Base-by-base conservation (phyloP, 164 flowering plant genomes). In the Piper betle region DNA sequence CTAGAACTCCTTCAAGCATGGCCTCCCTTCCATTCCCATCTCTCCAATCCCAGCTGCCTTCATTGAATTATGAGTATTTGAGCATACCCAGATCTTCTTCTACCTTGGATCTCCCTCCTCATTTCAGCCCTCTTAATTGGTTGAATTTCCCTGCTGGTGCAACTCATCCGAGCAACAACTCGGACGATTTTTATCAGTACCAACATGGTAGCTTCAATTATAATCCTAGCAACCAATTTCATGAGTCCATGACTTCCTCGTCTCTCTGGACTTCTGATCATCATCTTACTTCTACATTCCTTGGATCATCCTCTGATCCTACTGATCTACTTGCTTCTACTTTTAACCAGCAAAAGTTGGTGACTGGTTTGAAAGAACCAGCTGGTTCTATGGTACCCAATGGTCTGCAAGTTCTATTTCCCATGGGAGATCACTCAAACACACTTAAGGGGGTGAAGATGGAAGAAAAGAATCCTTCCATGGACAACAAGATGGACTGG, bases 121-220 rank as follows among this genome's bases (percentile, higher is more conserved):
- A 74, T 48, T 50, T 72, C 17, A 64, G 62, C 65, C 72, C 64
- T 56, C 72, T 78, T 63, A n/a, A n/a, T n/a, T 88, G 85, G 41
- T 61, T 80, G 81, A 85, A 78, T 75, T 78, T 80, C 72, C 79
- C 86, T 0, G 61, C 74, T 42, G 54, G 55, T 15, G 41, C 63
- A 43, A 65, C 73, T 39, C 52, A 53, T 15, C 39, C 64, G 41
- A 65, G 58, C 60, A 62, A 41, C 58, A n/a, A n/a, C n/a, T 52
- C 42, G 50, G 39, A 6, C 41, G 57, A 59, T 7, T 62, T 70
- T 20, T n/a, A n/a, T n/a, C 54, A 63, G 52, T 62, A 63, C 40
- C 52, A 62, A 57, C 61, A 55, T 64, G 71, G 69, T 25, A 68
- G 37, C 4, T 9, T 58, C 10, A 55, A 55, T 11, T 3, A 37